Percentiles rank a stretch among this genome's conserved stretches.
Conservation (phyloP, 2,329 filamentous ascomycete genomes). For the Colletotrichum sp. region DNA sequence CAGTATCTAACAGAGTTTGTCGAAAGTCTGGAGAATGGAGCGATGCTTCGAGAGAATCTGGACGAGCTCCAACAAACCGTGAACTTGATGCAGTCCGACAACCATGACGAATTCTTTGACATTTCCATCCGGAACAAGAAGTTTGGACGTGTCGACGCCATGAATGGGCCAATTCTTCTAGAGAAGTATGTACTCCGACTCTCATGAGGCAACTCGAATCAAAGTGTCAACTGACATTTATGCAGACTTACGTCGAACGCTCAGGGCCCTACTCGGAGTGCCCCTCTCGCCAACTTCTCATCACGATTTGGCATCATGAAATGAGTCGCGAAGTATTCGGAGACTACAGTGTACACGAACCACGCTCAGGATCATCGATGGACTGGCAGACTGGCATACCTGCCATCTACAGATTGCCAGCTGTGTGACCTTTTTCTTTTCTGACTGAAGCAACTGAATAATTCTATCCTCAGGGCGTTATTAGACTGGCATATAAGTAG, state of each 20-base stretch:
- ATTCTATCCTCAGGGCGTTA: neutral
- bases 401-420: neutral
- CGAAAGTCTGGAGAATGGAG: conserved; percentile 79
- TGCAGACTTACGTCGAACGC: conserved; percentile 68
- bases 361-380: neutral
- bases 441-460: neutral
- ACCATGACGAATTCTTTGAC: conserved; percentile 97
- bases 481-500: neutral
- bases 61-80: conserved; percentile 95
- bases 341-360: neutral
- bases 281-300: conserved; percentile 75
- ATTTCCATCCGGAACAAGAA: conserved; percentile 89
- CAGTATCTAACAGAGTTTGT: conserved; percentile 87
- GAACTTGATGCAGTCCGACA: conserved; percentile 83
- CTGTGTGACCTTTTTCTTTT: neutral
- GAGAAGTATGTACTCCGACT: conserved; percentile 74
- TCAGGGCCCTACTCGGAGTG: conserved; percentile 61
- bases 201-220: neutral
- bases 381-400: neutral
- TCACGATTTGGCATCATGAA: conserved; percentile 74
- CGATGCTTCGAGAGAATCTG: conserved; percentile 86
- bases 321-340: conserved; percentile 26
- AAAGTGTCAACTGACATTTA: conserved; percentile 26
- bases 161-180: conserved; percentile 87
- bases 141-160: conserved; percentile 89